Conservation (phyloP, 2,329 filamentous ascomycete species). For the Colletotrichum lupini region DNA sequence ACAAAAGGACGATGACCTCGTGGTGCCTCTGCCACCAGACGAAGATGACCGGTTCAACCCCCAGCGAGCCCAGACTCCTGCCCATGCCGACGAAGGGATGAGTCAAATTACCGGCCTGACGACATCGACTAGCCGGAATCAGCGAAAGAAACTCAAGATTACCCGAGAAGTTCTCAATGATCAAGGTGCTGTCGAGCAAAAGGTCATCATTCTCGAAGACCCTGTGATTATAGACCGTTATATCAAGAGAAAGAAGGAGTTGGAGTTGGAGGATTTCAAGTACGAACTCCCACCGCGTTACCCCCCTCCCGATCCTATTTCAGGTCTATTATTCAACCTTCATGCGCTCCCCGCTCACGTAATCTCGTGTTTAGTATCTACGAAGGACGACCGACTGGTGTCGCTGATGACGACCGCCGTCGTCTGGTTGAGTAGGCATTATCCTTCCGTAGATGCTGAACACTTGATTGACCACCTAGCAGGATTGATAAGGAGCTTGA, state of each 20-base stretch:
- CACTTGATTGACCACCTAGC: slow-evolving; percentile 40
- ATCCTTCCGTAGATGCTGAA: slow-evolving; percentile 24
- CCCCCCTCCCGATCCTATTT: slow-evolving; percentile 24
- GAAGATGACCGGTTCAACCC: slow-evolving; percentile 78
- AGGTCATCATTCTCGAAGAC: slow-evolving; percentile 79
- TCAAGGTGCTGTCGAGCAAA: slow-evolving; percentile 66
- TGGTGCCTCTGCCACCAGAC: slow-evolving; percentile 65
- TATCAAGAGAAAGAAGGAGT: slow-evolving; percentile 78
- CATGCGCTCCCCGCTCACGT: slow-evolving; percentile 36
- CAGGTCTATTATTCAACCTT: slow-evolving; percentile 27
- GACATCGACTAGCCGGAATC: slow-evolving; percentile 71
- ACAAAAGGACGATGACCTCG: slow-evolving; percentile 72
- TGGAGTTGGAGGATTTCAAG: slow-evolving; percentile 68
- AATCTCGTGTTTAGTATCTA: slow-evolving; percentile 36
- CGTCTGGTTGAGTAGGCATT: slow-evolving; percentile 35
- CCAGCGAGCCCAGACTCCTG: slow-evolving; percentile 76
- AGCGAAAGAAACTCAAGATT: slow-evolving; percentile 78
- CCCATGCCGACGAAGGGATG: slow-evolving; percentile 78
- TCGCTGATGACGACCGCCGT: slow-evolving; percentile 35
- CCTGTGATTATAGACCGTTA: slow-evolving; percentile 91
- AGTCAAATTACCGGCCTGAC: slow-evolving; percentile 82
- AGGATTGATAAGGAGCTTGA: slow-evolving; percentile 81
- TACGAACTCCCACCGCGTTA: slow-evolving; percentile 23
- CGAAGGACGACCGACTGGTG: slow-evolving; percentile 36
- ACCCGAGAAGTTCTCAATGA: slow-evolving; percentile 66